Conservation (phyloP, 805 yeast species). For the Zygosaccharomyces lentus region DNA sequence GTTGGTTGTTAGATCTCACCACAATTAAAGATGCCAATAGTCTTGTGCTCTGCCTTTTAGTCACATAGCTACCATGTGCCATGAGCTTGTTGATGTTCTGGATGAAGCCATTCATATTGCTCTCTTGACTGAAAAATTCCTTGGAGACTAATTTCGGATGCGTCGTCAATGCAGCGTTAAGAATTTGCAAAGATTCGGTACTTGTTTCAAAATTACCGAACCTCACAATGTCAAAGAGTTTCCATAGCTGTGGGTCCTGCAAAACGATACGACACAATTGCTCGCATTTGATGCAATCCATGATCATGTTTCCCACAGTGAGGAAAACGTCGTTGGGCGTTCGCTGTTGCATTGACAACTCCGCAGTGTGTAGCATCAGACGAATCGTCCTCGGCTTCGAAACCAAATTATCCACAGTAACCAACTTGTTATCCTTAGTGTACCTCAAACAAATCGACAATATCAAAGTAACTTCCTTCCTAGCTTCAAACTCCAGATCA, state of each 20-base stretch:
- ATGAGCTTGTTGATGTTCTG: slow-evolving; percentile 62
- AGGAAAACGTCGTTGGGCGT: slow-evolving; percentile 55
- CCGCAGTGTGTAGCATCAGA: slow-evolving; percentile 66
- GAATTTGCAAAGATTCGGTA: slow-evolving; percentile 80
- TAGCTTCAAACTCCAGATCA: slow-evolving; percentile 81
- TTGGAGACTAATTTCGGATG: slow-evolving; percentile 63
- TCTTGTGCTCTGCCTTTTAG: slow-evolving; percentile 84
- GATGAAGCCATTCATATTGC: slow-evolving; percentile 56
- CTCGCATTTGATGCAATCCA: slow-evolving; percentile 83
- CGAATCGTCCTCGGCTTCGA: slow-evolving; percentile 61
- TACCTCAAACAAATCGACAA: slow-evolving; percentile 76
- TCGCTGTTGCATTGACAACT: slow-evolving; percentile 39
- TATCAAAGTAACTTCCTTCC: slow-evolving; percentile 73
- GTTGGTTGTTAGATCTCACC: slow-evolving; percentile 61
- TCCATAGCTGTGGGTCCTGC: slow-evolving; percentile 67
- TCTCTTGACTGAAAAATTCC: slow-evolving; percentile 54
- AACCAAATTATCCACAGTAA: slow-evolving; percentile 81
- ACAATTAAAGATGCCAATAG: slow-evolving; percentile 68
- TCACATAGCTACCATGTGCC: slow-evolving; percentile 78
- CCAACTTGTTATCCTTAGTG: slow-evolving; percentile 68
- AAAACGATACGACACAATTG: slow-evolving; percentile 57
- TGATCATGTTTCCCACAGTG: slow-evolving; percentile 68
- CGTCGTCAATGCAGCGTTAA: slow-evolving; percentile 60
- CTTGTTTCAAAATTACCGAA: slow-evolving; percentile 81
- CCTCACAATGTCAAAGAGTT: slow-evolving; percentile 72